Evolutionary conservation across 306 rosid species (phyloP).

Genomic region (Fagus crenata): DNA sequence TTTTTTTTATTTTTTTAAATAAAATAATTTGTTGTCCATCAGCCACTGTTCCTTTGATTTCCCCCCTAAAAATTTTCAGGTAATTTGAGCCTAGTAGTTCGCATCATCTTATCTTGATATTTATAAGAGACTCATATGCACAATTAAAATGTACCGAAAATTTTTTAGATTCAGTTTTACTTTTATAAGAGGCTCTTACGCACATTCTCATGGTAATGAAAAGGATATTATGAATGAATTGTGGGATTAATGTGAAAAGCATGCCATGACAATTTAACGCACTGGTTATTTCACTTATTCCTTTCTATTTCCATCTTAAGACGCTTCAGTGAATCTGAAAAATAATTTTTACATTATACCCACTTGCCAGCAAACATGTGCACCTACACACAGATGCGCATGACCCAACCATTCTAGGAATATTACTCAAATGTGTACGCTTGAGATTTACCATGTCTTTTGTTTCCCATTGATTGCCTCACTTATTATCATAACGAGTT

Average conservation of each 20-base stretch:
- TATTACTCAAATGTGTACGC: background rate
- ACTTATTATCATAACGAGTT: background rate
- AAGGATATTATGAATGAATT: background rate
- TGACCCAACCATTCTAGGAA: background rate
- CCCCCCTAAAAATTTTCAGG: background rate
- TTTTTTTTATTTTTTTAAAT: constrained; percentile 6
- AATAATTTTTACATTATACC: background rate
- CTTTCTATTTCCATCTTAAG: background rate
- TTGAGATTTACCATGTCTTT: background rate
- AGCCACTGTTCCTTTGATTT: background rate
- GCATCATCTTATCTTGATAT: background rate
- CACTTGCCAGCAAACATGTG: background rate
- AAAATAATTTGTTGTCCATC: background rate
- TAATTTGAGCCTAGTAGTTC: background rate
- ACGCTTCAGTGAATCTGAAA: background rate
- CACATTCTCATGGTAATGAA: background rate
- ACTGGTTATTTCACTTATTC: background rate
- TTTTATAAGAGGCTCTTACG: background rate
- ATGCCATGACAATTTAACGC: background rate
- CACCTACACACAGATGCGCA: background rate
- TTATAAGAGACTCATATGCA: background rate
- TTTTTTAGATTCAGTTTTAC: too few relatives aligned
- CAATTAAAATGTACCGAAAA: too few relatives aligned
- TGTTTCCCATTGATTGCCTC: background rate
- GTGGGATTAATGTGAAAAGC: background rate